A percentile compares a stretch with the other conserved stretches of the same genome.
Evolutionary conservation across 2,329 filamentous ascomycete species (phyloP).

Genomic region (Cryphonectria japonica): DNA sequence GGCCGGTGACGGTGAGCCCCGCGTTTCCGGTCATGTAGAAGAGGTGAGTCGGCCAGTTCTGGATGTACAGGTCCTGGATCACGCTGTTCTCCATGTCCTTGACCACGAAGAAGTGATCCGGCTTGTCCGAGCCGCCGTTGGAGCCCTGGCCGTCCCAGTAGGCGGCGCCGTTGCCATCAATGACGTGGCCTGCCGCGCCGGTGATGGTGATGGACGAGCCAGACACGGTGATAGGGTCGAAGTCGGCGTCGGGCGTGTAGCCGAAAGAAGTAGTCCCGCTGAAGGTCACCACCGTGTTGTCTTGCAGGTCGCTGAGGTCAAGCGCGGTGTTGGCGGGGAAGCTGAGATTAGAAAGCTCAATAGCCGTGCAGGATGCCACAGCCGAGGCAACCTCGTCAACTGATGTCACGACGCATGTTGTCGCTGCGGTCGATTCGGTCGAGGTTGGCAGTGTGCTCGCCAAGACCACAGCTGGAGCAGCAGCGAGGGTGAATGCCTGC

Average conservation of each 20-base stretch:
- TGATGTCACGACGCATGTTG: constrained; percentile 30
- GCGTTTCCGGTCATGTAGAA: constrained; percentile 45
- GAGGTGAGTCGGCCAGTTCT: constrained; percentile 49
- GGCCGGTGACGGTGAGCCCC: constrained; percentile 40
- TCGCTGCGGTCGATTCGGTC: background rate
- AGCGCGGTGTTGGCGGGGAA: constrained; percentile 43
- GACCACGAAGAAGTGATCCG: constrained; percentile 15
- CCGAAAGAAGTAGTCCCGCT: constrained; percentile 30
- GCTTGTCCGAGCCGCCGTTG: constrained; percentile 16
- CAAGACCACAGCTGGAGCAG: constrained; percentile 15
- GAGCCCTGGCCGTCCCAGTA: constrained; percentile 35
- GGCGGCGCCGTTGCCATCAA: constrained; percentile 29
- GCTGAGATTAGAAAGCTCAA: constrained; percentile 41
- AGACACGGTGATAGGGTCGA: constrained; percentile 28
- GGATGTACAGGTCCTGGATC: constrained; percentile 44
- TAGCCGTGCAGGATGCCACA: constrained; percentile 40
- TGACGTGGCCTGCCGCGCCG: constrained; percentile 30
- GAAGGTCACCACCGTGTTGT: constrained; percentile 39
- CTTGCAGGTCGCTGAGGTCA: constrained; percentile 40
- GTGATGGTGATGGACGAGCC: constrained; percentile 31
- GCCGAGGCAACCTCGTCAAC: constrained; percentile 28
- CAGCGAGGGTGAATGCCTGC: constrained; percentile 7
- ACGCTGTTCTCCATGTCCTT: constrained; percentile 32
- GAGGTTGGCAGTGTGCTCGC: constrained; percentile 7
- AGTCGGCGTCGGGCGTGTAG: constrained; percentile 23